Percentiles rank a stretch among this genome's conserved stretches.
Evolutionary conservation across 305 asterid genomes (phyloP).

Genomic region (Ajuga reptans): DNA sequence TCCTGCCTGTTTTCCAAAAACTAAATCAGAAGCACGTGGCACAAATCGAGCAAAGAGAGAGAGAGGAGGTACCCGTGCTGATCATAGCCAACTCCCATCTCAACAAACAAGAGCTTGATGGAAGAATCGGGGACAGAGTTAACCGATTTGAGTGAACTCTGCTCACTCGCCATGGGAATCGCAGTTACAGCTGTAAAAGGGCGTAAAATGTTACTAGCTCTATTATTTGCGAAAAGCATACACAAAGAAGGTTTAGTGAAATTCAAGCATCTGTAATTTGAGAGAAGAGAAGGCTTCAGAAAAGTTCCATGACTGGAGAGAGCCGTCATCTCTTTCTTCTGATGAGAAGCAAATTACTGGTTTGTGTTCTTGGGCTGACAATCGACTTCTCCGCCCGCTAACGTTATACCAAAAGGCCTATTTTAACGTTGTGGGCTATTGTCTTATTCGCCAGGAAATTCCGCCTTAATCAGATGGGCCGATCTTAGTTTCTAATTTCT

Average conservation of each 20-base stretch:
- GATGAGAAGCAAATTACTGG: not conserved
- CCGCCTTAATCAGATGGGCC: not conserved
- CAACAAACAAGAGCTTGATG: conserved; percentile 81
- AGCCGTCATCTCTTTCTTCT: conserved; percentile 2
- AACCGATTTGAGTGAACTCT: conserved; percentile 19
- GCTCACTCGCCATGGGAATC: conserved; percentile 41
- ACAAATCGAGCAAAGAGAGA: not conserved
- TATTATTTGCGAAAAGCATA: not conserved
- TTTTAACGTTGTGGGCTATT: not conserved
- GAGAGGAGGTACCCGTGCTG: conserved; percentile 65
- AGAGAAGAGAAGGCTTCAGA: conserved; percentile 15
- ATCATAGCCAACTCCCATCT: conserved; percentile 98
- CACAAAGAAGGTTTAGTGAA: not conserved
- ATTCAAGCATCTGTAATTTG: conserved; percentile 12
- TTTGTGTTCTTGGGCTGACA: not conserved
- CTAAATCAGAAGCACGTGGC: not conserved
- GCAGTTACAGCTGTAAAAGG: conserved; percentile 14
- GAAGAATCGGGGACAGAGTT: conserved; percentile 56
- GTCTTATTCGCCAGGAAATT: not conserved
- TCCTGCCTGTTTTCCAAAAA: conserved; percentile 51
- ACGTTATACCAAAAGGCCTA: too few relatives aligned
- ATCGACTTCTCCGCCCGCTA: conserved; percentile 18
- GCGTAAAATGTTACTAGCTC: not conserved
- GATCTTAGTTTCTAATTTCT: not conserved
- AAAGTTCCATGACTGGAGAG: conserved; percentile 17